phyloP scores from a whole-genome alignment of 2,329 filamentous ascomycete species.

The Colletotrichum sp. region DNA sequence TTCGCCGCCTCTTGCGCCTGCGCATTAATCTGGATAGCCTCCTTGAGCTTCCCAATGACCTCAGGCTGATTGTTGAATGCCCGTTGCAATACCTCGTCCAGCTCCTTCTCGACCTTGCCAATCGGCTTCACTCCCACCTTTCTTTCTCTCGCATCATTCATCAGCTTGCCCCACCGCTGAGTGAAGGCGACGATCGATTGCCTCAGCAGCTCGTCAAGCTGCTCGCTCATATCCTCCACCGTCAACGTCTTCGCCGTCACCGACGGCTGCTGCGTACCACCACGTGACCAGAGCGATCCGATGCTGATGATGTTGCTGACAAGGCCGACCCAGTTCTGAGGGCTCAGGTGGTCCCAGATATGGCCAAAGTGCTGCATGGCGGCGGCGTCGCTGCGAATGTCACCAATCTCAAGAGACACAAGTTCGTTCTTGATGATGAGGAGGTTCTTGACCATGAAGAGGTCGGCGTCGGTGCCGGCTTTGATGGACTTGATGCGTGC shows the following conservation, averaged over 20 bases:
- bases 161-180: slow-evolving; percentile 59
- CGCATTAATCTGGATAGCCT: slow-evolving; percentile 63
- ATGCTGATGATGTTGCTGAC: slow-evolving; percentile 60
- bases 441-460: slow-evolving; percentile 95
- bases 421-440: slow-evolving; percentile 96
- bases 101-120: slow-evolving; percentile 58
- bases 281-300: slow-evolving; percentile 53
- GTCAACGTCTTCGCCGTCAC: slow-evolving; percentile 34
- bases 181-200: slow-evolving; percentile 69
- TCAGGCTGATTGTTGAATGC: slow-evolving; percentile 66
- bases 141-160: slow-evolving; percentile 52
- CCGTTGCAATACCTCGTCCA: slow-evolving; percentile 59
- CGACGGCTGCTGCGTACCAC: slow-evolving; percentile 24
- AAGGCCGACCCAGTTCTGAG: slow-evolving; percentile 62
- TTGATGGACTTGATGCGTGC: slow-evolving; percentile 69
- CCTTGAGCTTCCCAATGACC: slow-evolving; percentile 63
- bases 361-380: slow-evolving; percentile 67
- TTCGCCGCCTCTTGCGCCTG: slow-evolving; percentile 54
- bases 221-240: slow-evolving; percentile 66
- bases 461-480: slow-evolving; percentile 72
- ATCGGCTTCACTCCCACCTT: slow-evolving; percentile 55
- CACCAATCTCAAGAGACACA: slow-evolving; percentile 90
- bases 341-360: slow-evolving; percentile 68
- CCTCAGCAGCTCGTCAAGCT: slow-evolving; percentile 66
- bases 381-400: slow-evolving; percentile 58